These are phyloP conservation scores for Colletotrichum plurivorum DNA, from an alignment of 2,329 filamentous ascomycete species.

Conservation along the genomic window DNA sequence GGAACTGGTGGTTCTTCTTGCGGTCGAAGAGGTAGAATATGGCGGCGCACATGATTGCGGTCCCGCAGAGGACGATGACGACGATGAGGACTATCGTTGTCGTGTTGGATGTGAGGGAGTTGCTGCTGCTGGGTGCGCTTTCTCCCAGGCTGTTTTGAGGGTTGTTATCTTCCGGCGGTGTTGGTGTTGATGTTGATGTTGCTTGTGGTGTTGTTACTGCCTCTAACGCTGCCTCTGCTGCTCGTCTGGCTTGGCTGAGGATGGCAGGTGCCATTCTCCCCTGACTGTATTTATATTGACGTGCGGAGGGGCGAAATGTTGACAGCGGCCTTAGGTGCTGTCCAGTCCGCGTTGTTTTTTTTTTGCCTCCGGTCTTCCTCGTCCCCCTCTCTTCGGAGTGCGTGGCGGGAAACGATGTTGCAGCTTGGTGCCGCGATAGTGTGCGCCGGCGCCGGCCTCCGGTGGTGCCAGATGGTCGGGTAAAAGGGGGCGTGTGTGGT, in stretches of 20 bases:
- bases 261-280: slow-evolving; percentile 36
- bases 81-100: slow-evolving; percentile 41
- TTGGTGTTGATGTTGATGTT: slow-evolving; percentile 13
- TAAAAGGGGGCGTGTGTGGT: slow-evolving; percentile 7
- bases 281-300: slow-evolving; percentile 32
- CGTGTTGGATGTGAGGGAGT: slow-evolving; percentile 7
- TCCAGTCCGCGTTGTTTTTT: slow-evolving; percentile 6
- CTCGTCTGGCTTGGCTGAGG: slow-evolving; percentile 1
- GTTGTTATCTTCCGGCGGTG: background rate
- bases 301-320: slow-evolving; percentile 24
- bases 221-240: background rate
- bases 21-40: slow-evolving; percentile 42
- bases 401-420: background rate
- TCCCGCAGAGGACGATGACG: slow-evolving; percentile 43
- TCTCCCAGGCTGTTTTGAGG: background rate
- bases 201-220: background rate
- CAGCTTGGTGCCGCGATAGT: slow-evolving; percentile 24
- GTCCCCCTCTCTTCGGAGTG: background rate
- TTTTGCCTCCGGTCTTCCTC: slow-evolving; percentile 11
- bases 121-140: background rate
- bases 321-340: slow-evolving; percentile 19
- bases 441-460: slow-evolving; percentile 26
- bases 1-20: slow-evolving; percentile 44
- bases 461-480: slow-evolving; percentile 17
- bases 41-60: slow-evolving; percentile 44